Percentiles rank a stretch among this genome's conserved stretches.
phyloP scores from a whole-genome alignment of 441 rosid species.

The Syzygium syzygioides region DNA sequence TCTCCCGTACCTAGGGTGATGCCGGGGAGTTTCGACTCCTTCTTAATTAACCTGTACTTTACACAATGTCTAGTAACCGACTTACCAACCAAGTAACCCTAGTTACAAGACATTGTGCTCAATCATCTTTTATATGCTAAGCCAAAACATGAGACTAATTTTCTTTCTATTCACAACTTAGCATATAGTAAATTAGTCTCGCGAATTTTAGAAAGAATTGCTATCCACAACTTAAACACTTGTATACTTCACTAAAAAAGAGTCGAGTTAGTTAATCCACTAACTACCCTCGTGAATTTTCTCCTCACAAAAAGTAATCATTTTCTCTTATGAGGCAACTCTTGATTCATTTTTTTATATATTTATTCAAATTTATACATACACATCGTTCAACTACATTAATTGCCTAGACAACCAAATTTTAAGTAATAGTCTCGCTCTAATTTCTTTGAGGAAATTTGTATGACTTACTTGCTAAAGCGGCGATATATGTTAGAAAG shows the following conservation, averaged over 20 bases:
- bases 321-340: not conserved
- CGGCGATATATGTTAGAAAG: not conserved
- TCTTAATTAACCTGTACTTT: too few relatives aligned
- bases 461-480: not conserved
- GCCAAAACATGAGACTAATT: not conserved
- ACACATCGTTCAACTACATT: not conserved
- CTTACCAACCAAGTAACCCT: too few relatives aligned
- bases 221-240: not conserved
- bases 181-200: too few relatives aligned
- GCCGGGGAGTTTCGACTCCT: too few relatives aligned
- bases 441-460: not conserved
- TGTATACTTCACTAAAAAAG: not conserved
- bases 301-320: not conserved
- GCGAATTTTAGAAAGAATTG: too few relatives aligned
- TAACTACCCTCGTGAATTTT: too few relatives aligned
- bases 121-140: not conserved
- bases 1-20: too few relatives aligned
- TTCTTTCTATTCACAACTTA: not conserved
- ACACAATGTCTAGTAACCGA: too few relatives aligned
- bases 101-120: too few relatives aligned
- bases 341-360: not conserved
- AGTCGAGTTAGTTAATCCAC: not conserved
- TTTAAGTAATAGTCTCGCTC: not conserved
- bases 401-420: not conserved
- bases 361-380: not conserved